Percentiles rank a stretch among this genome's conserved stretches.
Evolutionary conservation across 495 filamentous ascomycete genomes (phyloP).

Genomic region (Talaromyces thailandensis): DNA sequence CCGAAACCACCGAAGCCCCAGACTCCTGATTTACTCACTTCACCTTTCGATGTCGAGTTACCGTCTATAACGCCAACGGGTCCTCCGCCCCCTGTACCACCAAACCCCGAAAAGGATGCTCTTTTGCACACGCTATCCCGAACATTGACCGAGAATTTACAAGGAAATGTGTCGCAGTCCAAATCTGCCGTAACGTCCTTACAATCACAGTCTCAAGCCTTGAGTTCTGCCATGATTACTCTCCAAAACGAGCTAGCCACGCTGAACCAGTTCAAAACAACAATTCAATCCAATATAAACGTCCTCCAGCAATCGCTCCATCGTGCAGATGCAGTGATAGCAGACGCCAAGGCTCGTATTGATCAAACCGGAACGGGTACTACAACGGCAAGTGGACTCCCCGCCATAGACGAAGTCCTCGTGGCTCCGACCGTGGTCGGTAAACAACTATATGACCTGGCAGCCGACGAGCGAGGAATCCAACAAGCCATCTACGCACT

Average conservation of each 20-base stretch:
- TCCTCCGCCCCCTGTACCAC: conserved; percentile 77
- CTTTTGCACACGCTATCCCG: conserved; percentile 69
- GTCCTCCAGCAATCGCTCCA: conserved; percentile 68
- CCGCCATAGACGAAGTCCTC: conserved; percentile 76
- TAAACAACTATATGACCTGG: conserved; percentile 80
- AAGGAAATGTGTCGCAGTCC: conserved; percentile 54
- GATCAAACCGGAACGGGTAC: conserved; percentile 11
- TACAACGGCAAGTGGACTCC: conserved; percentile 30
- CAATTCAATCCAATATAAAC: conserved; percentile 66
- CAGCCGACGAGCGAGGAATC: conserved; percentile 75
- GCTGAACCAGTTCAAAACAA: conserved; percentile 55
- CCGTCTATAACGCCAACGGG: conserved; percentile 46
- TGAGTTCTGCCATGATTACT: conserved; percentile 53
- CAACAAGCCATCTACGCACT: conserved; percentile 81
- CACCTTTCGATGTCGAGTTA: conserved; percentile 55
- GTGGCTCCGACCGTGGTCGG: conserved; percentile 92
- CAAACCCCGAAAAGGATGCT: conserved; percentile 92
- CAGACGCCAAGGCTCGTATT: conserved; percentile 41
- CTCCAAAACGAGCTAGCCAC: conserved; percentile 64
- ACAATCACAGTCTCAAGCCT: conserved; percentile 67
- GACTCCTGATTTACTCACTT: conserved; percentile 64
- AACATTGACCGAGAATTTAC: conserved; percentile 56
- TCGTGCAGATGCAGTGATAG: conserved; percentile 72
- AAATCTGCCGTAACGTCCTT: conserved; percentile 64
- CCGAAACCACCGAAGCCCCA: conserved; percentile 23